Base-by-base conservation (phyloP, 2,329 filamentous ascomycete genomes). In the Epichloe coenophiala region DNA sequence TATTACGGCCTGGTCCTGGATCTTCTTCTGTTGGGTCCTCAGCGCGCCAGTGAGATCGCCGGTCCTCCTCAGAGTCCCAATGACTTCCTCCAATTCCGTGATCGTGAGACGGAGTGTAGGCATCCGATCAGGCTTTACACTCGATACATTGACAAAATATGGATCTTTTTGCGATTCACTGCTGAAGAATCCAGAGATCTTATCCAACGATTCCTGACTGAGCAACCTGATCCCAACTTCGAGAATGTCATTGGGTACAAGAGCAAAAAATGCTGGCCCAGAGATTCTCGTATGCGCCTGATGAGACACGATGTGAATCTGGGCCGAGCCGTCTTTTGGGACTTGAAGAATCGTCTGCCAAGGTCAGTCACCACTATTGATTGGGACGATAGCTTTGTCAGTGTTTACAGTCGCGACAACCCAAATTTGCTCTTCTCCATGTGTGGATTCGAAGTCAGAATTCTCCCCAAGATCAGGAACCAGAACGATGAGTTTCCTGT, bases 221-320 rank as follows among this genome's bases (percentile, higher is more conserved):
- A 98, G 64, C 91, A 98, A 63, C 93, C 93, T 0, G 94, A 98
- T 66, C 93, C 93, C 2, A 98, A 98, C 64, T 98, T 98, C 57
- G 93, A 98, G 65, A 98, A 98, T 57, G 93, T 98, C 41, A 97
- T 98, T 59, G 93, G 93, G 0, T 98, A 97, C 69, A 90, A 88
- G 73, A 98, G 95, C 70, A 98, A 98, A 75, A 98, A 97, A 67
- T 98, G 94, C 69, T 98, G 93, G 93, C 94, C 93, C 41, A 82
- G 93, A 60, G 93, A 98, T 65, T 96, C 90, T 23, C 82, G 93
- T 47, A 98, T 98, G 94, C 84, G 94, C 44, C 71, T 98, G 60
- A 98, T 98, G 93, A 83, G 93, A 55, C 93, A 98, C 67, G 93
- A 98, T 69, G 94, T 98, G 58, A 97, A 98, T 60, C 81, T 98